Evolutionary conservation across 139 green algal species (phyloP).

Genomic region (Asterochloris sp.): DNA sequence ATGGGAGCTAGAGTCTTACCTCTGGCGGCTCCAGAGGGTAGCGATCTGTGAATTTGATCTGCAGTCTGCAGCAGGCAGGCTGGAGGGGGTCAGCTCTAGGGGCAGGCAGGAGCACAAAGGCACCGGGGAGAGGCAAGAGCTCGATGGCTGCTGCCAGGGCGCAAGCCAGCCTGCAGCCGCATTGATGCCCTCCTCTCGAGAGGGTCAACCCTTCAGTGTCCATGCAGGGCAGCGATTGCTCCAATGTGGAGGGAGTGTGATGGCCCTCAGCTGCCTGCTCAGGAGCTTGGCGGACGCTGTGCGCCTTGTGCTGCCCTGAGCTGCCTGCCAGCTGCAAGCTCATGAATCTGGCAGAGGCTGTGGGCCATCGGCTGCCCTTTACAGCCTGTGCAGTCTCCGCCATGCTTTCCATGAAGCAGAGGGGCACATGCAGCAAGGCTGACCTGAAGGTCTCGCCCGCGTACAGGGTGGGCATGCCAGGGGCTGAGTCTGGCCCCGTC

Average conservation of each 20-base stretch:
- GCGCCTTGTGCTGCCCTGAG: background rate
- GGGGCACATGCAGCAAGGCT: background rate
- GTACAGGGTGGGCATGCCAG: conserved; percentile 42
- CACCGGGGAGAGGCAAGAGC: no score
- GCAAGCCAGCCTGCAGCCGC: no score
- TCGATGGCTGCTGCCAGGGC: no score
- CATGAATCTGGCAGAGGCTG: background rate
- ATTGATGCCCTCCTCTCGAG: no score
- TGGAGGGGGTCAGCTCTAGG: no score
- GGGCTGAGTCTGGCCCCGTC: conserved; percentile 48
- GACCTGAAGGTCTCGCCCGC: conserved; percentile 33
- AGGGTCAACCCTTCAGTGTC: no score
- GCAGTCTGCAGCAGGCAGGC: conserved; percentile 33
- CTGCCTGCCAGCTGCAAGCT: background rate
- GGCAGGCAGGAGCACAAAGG: no score
- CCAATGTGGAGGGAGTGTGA: no score
- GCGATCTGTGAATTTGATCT: conserved; percentile 59
- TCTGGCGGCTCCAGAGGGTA: conserved; percentile 88
- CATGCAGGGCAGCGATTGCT: no score
- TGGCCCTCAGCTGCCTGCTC: no score
- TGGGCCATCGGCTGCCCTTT: no score
- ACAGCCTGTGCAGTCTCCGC: background rate
- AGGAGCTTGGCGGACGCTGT: no score
- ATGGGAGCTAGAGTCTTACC: conserved; percentile 18
- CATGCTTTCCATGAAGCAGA: background rate